phyloP scores from a whole-genome alignment of 345 rosid species.

The Boechera stricta region DNA sequence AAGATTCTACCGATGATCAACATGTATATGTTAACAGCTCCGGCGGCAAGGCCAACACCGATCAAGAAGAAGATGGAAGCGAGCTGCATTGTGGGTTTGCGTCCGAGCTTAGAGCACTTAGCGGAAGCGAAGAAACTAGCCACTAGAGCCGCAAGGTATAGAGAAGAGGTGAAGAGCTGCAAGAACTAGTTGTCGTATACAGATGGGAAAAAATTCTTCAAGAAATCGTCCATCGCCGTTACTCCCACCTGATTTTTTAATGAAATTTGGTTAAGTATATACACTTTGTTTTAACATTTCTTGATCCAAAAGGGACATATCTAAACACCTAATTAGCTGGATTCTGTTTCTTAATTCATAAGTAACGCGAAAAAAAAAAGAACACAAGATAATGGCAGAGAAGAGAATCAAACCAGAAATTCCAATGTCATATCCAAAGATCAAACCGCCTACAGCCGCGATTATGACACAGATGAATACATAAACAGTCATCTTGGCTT shows the following conservation, averaged over 20 bases:
- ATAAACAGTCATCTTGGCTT: slow-evolving; percentile 48
- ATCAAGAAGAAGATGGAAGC: slow-evolving; percentile 68
- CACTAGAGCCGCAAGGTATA: slow-evolving; percentile 71
- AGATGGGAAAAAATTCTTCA: slow-evolving; percentile 59
- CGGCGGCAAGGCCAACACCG: slow-evolving; percentile 58
- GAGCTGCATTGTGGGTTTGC: slow-evolving; percentile 75
- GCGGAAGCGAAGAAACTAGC: slow-evolving; percentile 66
- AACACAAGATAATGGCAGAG: neutral
- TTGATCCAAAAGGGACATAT: slow-evolving; percentile 7
- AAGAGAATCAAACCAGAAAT: slow-evolving; percentile 43
- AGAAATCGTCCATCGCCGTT: slow-evolving; percentile 83
- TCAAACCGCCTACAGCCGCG: slow-evolving; percentile 56
- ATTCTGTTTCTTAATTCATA: slow-evolving; percentile 4
- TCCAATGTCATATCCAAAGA: slow-evolving; percentile 62
- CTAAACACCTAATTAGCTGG: neutral
- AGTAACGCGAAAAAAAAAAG: neutral
- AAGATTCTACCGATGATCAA: slow-evolving; percentile 65
- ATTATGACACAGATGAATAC: slow-evolving; percentile 47
- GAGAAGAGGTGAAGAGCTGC: slow-evolving; percentile 75
- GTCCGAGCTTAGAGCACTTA: slow-evolving; percentile 54
- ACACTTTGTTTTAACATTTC: neutral
- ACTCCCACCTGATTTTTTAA: slow-evolving; percentile 66
- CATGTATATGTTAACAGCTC: slow-evolving; percentile 52
- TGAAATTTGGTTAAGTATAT: neutral
- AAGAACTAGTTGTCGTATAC: slow-evolving; percentile 63